Evolutionary conservation across 257 asterid species (phyloP).

Genomic region (Nicotiana noctiflora): DNA sequence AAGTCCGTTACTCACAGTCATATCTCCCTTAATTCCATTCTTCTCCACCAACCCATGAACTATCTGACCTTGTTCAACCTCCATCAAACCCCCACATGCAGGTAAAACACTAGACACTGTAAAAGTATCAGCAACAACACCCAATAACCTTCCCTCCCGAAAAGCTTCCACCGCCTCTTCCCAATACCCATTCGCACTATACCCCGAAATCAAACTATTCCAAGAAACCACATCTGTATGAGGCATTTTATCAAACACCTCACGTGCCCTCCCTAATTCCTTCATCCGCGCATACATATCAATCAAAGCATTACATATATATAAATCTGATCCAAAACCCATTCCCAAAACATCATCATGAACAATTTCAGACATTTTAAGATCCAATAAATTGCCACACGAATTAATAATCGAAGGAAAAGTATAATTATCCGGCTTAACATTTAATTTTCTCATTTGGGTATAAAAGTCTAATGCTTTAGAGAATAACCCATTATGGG

Average conservation of each 20-base stretch:
- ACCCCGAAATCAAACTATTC: slow-evolving; percentile 80
- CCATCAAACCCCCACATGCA: slow-evolving; percentile 58
- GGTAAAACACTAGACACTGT: slow-evolving; percentile 45
- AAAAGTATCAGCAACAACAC: slow-evolving; percentile 46
- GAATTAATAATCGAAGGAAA: slow-evolving; percentile 75
- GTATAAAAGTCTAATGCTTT: slow-evolving; percentile 51
- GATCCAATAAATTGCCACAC: slow-evolving; percentile 51
- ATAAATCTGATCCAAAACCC: slow-evolving; percentile 62
- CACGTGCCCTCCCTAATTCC: slow-evolving; percentile 36
- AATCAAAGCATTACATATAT: slow-evolving; percentile 55
- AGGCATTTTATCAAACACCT: slow-evolving; percentile 63
- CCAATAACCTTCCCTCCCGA: slow-evolving; percentile 28
- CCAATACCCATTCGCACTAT: slow-evolving; percentile 56
- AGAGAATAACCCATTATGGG: slow-evolving; percentile 40
- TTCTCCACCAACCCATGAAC: slow-evolving; percentile 63
- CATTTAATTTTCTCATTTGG: slow-evolving; percentile 40
- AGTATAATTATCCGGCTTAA: slow-evolving; percentile 56
- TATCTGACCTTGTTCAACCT: slow-evolving; percentile 45
- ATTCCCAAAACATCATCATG: slow-evolving; percentile 38
- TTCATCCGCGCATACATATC: slow-evolving; percentile 63
- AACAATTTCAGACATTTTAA: slow-evolving; percentile 38
- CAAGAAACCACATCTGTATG: slow-evolving; percentile 63
- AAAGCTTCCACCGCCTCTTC: slow-evolving; percentile 51
- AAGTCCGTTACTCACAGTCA: slow-evolving; percentile 48
- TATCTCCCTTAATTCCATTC: slow-evolving; percentile 43